Evolutionary conservation across 2,329 filamentous ascomycete genomes (phyloP), one percentile per base, ranked within the genome.

Genomic region (Lachnellula occidentalis): DNA sequence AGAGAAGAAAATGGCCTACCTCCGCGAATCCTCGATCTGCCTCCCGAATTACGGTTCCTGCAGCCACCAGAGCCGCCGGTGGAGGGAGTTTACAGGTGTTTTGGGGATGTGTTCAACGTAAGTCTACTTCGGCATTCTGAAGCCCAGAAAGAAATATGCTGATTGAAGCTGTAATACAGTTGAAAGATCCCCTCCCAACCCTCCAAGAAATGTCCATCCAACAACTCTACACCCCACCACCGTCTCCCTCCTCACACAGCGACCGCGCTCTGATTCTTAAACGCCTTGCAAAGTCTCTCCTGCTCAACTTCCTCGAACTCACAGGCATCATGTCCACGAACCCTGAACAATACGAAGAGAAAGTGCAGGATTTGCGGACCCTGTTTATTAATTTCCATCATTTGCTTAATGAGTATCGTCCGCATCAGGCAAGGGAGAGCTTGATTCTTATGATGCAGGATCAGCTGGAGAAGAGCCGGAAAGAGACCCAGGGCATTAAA

Each of bases 311-410:
- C 67, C 78, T 97, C 45, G 90, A 95, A 67, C 80, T 97, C 5
- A 76, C 87, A 0, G 90, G 90, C 22, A 75, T 88, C 14, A 75
- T 95, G 54, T 79, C 81, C 9, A 72, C 81, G n/a, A 79, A 86
- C 45, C 87, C 90, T 0, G 76, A 79, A 43, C 63, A 86, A 68
- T 87, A 84, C 50, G 76, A 80, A 24, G 78, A 83, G 42, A 95
- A 95, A 69, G 78, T 92, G 45, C 77, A 83, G 45, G 87, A 97
- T 69, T 73, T 99, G 34, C 80, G 87, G 64, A 91, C 86, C 15
- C 74, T 97, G 27, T 86, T 95, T 59, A 85, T 92, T 70, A 97
- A 97, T 70, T 87, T 95, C 66, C 91, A 96, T 72, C 90, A 95
- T 66, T 79, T 96, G 51, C 83, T 97, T 61, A 99, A 99, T 70